These are phyloP conservation scores for Xylaria flabelliformis DNA, from an alignment of 495 filamentous ascomycete species.

Conservation along the genomic window DNA sequence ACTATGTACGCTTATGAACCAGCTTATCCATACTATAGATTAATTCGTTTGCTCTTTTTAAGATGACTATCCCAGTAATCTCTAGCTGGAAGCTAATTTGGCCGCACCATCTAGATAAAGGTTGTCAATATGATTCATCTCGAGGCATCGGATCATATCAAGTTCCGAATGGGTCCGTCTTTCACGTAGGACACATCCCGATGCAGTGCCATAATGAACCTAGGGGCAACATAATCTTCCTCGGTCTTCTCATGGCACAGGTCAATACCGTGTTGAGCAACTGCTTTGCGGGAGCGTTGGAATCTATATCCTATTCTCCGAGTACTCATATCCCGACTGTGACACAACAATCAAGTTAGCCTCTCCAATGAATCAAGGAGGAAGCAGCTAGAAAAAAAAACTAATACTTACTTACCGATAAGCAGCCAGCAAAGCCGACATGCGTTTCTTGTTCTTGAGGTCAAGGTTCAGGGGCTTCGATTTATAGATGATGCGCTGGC, in stretches of 20 bases:
- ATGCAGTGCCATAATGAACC: background rate
- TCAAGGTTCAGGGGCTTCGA: background rate
- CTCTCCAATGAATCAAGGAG: too few relatives aligned
- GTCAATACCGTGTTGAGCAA: background rate
- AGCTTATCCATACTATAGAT: background rate
- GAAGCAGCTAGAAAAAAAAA: too few relatives aligned
- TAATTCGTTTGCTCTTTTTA: background rate
- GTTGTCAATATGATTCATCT: background rate
- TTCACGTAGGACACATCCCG: background rate
- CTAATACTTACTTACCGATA: slow-evolving; percentile 16
- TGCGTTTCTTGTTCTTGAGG: slow-evolving; percentile 11
- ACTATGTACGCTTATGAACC: background rate
- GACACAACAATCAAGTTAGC: background rate
- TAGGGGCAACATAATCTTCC: background rate
- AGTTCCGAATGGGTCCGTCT: background rate
- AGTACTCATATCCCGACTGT: background rate
- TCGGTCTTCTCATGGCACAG: background rate
- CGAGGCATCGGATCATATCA: background rate
- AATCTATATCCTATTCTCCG: background rate
- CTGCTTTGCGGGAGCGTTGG: background rate
- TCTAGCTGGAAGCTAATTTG: background rate
- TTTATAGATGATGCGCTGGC: slow-evolving; percentile 8
- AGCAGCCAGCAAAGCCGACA: background rate
- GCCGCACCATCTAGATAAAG: background rate
- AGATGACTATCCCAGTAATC: background rate